phyloP scores from a whole-genome alignment of 129 eudicot genomes.

The Flaveria bidentis region DNA sequence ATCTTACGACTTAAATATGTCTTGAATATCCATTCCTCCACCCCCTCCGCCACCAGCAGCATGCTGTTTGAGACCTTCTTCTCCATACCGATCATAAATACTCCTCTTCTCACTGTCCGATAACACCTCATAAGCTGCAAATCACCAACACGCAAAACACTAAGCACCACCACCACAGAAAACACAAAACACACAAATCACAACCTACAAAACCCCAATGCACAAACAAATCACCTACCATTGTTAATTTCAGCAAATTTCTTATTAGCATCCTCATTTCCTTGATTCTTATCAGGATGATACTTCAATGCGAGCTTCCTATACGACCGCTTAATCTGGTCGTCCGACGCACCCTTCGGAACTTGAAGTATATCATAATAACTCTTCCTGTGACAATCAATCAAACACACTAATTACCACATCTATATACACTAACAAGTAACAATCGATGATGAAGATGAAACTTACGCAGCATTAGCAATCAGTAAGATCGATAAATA shows the following conservation, averaged over 20 bases:
- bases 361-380: conserved; percentile 93
- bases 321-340: conserved; percentile 88
- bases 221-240: conserved; percentile 40
- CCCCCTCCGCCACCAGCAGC: conserved; percentile 97
- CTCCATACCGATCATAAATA: conserved; percentile 91
- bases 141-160: conserved; percentile 23
- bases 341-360: conserved; percentile 88
- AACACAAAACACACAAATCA: background rate
- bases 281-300: conserved; percentile 97
- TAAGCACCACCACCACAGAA: background rate
- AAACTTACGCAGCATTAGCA: conserved; percentile 78
- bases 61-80: conserved; percentile 96
- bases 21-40: conserved; percentile 93
- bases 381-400: conserved; percentile 66
- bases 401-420: background rate
- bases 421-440: too few relatives aligned
- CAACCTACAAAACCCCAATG: background rate
- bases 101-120: conserved; percentile 92
- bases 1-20: conserved; percentile 87
- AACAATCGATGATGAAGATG: background rate
- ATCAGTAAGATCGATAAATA: conserved; percentile 49
- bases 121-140: conserved; percentile 87
- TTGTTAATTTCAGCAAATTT: conserved; percentile 93
- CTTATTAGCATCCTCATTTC: conserved; percentile 94
- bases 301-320: conserved; percentile 92